Evolutionary conservation across 306 rosid species (phyloP).

Genomic region (Cucumis melo): DNA sequence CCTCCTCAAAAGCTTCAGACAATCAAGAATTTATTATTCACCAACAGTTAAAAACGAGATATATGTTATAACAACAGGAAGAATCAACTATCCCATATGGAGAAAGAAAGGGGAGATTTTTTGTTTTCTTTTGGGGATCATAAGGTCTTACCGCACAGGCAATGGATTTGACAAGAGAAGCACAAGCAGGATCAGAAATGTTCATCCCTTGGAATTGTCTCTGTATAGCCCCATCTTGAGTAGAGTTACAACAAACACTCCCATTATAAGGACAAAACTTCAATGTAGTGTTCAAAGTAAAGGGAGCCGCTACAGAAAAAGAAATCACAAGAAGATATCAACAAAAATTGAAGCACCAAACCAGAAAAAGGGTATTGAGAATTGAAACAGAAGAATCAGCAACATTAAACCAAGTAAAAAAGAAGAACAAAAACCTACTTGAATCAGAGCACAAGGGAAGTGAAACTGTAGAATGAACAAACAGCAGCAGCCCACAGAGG

Average conservation of each 20-base stretch:
- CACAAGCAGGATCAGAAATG: constrained; percentile 52
- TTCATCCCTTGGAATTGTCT: constrained; percentile 55
- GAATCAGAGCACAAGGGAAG: constrained; percentile 80
- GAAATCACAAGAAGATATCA: neutral
- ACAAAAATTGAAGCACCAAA: constrained; percentile 1
- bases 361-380: neutral
- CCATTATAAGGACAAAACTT: constrained; percentile 66
- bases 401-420: neutral
- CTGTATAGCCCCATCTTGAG: constrained; percentile 46
- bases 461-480: constrained; percentile 41
- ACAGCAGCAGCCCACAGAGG: constrained; percentile 36
- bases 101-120: neutral
- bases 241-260: constrained; percentile 73
- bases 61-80: neutral
- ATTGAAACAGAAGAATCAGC: neutral
- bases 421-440: constrained; percentile 26
- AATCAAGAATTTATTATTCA: neutral
- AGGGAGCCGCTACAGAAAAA: constrained; percentile 45
- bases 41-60: neutral
- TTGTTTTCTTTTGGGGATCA: neutral
- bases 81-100: neutral
- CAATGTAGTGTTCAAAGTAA: constrained; percentile 33
- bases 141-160: constrained; percentile 62
- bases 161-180: constrained; percentile 61
- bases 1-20: neutral